These are phyloP conservation scores for Zalaria sp. DNA, from an alignment of 2,329 filamentous ascomycete species.

Conservation along the genomic window DNA sequence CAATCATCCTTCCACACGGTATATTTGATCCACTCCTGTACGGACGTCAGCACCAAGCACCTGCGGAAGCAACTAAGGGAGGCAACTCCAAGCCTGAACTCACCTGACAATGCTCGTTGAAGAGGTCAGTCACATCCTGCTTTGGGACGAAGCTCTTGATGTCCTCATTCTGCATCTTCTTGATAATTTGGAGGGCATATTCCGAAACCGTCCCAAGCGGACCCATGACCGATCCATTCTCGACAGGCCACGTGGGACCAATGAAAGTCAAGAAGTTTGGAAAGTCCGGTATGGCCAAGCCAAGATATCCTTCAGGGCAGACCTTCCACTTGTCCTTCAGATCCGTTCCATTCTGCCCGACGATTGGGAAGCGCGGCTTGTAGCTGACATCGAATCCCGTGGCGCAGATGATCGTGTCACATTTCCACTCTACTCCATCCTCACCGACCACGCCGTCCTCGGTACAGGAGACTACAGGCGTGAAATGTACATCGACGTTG, in stretches of 20 bases:
- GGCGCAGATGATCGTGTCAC: conserved; percentile 30
- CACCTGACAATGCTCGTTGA: conserved; percentile 26
- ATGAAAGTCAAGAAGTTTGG: conserved; percentile 29
- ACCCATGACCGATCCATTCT: conserved; percentile 31
- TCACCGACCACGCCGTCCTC: conserved; percentile 30
- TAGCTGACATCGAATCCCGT: conserved; percentile 33
- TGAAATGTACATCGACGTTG: conserved; percentile 38
- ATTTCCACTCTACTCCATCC: conserved; percentile 26
- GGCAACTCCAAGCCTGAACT: background rate
- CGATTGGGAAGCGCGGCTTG: conserved; percentile 27
- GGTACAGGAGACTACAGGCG: conserved; percentile 29
- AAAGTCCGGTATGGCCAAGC: conserved; percentile 26
- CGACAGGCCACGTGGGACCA: conserved; percentile 27
- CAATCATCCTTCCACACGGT: conserved; percentile 35
- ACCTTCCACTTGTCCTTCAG: conserved; percentile 26
- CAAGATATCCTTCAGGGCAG: conserved; percentile 26
- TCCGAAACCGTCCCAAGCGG: conserved; percentile 23
- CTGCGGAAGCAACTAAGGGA: background rate
- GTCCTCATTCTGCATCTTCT: conserved; percentile 32
- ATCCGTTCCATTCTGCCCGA: conserved; percentile 25
- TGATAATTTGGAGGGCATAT: conserved; percentile 28
- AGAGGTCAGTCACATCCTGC: conserved; percentile 26
- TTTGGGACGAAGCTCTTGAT: conserved; percentile 26
- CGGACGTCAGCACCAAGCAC: background rate
- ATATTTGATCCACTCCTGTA: conserved; percentile 33